Percentiles rank a stretch among this genome's conserved stretches.
Evolutionary conservation across 2,329 filamentous ascomycete genomes (phyloP).

Genomic region (Xylaria sp.): DNA sequence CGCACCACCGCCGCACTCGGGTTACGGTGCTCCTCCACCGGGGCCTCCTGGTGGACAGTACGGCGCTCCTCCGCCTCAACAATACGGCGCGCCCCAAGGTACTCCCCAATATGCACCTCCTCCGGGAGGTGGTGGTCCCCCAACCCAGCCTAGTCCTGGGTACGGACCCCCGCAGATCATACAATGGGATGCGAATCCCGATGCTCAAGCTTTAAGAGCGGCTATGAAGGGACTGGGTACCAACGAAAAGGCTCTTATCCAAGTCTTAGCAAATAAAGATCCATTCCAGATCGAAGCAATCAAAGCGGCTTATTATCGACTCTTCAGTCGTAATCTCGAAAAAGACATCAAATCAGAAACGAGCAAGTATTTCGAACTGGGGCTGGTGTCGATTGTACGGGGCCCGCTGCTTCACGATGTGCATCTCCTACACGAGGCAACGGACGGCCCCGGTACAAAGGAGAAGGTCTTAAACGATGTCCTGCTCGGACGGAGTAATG

Average conservation of each 20-base stretch:
- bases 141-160: constrained; percentile 75
- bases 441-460: constrained; percentile 86
- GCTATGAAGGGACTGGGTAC: constrained; percentile 97
- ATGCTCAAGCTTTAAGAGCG: constrained; percentile 77
- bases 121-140: constrained; percentile 53
- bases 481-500: constrained; percentile 83
- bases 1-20: constrained; percentile 47
- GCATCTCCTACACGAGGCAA: constrained; percentile 74
- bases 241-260: constrained; percentile 81
- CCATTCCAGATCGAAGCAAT: constrained; percentile 80
- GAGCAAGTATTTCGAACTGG: constrained; percentile 77
- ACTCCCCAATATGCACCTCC: constrained; percentile 45
- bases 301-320: constrained; percentile 72
- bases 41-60: constrained; percentile 35
- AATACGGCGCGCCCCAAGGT: constrained; percentile 55
- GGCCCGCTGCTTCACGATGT: constrained; percentile 85
- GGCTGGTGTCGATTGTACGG: constrained; percentile 77
- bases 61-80: constrained; percentile 50
- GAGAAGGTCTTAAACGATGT: constrained; percentile 88
- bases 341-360: constrained; percentile 83
- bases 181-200: constrained; percentile 72
- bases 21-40: constrained; percentile 49
- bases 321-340: constrained; percentile 75
- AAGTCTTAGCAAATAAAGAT: constrained; percentile 76
- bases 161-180: constrained; percentile 79